Evolutionary conservation across 108 stramenopile genomes (phyloP).

Genomic region (Cyclotella cryptica): DNA sequence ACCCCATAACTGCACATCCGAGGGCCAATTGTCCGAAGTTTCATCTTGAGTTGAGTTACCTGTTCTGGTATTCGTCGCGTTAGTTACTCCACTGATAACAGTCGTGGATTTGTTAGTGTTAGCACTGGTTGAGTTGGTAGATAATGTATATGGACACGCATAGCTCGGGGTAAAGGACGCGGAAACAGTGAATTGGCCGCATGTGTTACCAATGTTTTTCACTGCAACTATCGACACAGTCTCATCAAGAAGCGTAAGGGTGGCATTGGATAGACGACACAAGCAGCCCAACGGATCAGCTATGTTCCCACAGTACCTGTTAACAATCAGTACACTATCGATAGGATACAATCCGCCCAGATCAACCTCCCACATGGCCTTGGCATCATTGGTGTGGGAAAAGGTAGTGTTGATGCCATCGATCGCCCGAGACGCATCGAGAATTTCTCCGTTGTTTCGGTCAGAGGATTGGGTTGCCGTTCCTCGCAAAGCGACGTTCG

Average conservation of each 20-base stretch:
- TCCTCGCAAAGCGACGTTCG: neutral
- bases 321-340: neutral
- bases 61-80: no score
- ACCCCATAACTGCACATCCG: neutral
- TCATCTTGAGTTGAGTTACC: neutral
- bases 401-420: neutral
- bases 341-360: neutral
- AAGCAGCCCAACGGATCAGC: neutral
- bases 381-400: neutral
- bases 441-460: neutral
- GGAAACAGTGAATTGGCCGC: neutral
- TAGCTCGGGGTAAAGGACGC: neutral
- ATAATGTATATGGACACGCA: neutral
- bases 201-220: neutral
- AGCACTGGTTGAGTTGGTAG: neutral
- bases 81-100: no score
- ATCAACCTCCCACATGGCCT: neutral
- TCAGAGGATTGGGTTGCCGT: slow-evolving; percentile 5
- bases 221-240: neutral
- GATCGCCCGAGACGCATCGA: neutral
- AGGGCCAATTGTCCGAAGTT: neutral
- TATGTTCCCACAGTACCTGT: neutral
- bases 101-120: neutral
- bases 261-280: slow-evolving; percentile 5
- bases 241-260: neutral